Conservation (phyloP, 768 basidiomycete genomes). For the Suillus subluteus region DNA sequence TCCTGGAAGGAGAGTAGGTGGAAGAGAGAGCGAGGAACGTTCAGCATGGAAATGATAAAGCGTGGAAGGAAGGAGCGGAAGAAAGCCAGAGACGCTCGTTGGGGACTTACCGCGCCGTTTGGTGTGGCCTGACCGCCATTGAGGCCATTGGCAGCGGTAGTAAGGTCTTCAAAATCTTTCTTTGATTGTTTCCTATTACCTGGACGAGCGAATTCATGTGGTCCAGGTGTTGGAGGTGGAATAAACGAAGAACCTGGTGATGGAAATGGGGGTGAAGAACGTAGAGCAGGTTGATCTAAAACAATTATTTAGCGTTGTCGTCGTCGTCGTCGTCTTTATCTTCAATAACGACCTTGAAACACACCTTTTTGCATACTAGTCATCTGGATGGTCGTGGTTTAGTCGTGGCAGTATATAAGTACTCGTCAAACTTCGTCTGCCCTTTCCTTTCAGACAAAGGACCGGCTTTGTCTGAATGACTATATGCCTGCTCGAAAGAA, state of each 20-base stretch:
- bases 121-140: conserved; percentile 15
- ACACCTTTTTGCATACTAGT: conserved; percentile 16
- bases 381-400: conserved; percentile 10
- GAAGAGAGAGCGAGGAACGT: conserved; percentile 32
- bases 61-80: conserved; percentile 29
- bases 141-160: conserved; percentile 3
- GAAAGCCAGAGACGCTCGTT: conserved; percentile 26
- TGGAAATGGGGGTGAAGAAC: conserved; percentile 53
- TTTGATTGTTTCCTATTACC: conserved; percentile 26
- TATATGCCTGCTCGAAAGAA: conserved; percentile 1
- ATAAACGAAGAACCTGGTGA: conserved; percentile 71
- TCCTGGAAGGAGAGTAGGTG: conserved; percentile 33
- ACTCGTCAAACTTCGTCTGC: conserved; percentile 1
- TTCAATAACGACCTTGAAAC: not conserved
- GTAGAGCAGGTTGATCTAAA: conserved; percentile 39
- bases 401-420: conserved; percentile 14
- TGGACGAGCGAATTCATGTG: conserved; percentile 69
- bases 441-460: conserved; percentile 7
- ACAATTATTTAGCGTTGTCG: not conserved
- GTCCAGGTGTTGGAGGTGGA: conserved; percentile 66
- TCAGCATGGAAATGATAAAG: conserved; percentile 33
- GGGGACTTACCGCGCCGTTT: conserved; percentile 34
- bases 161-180: conserved; percentile 20
- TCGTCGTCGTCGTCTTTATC: not conserved
- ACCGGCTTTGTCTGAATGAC: conserved; percentile 16